Evolutionary conservation across 495 filamentous ascomycete genomes (phyloP), one percentile per base, ranked within the genome.

Genomic region (Aspergillus kassunensis): DNA sequence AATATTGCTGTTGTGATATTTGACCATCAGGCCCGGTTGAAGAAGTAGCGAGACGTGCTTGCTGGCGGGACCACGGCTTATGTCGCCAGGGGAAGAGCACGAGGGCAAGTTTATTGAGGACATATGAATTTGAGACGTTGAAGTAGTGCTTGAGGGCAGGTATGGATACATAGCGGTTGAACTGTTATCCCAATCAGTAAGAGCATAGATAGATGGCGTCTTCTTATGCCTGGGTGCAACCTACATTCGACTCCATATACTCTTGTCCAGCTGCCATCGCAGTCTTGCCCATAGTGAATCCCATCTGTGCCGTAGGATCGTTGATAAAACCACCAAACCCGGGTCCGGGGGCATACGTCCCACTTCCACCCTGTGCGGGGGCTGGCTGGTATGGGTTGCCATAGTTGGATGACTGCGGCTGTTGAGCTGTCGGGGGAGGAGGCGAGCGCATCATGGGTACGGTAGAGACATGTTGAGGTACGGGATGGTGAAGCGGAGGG

Each of bases 391-490:
- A 88, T 8, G 87, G 86, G 61, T 88, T 92, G 46, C 88, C 89
- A 78, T 95, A 76, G 36, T 71, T 66, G 42, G 82, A 76, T 55
- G 81, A 79, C 44, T 82, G 79, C 47, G 87, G 83, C 39, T 86
- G 83, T 67, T 90, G 90, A 29, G 88, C 79, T 48, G 76, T 74
- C 1, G 88, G 92, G 36, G 90, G 93, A 27, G 93, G 93, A 30
- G 93, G 93, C 47, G 93, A 97, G 74, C 95, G 87, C 70, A 99
- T 87, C 74, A 97, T 91, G n/a, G 93, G 93, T 42, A 99, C 95
- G 43, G 91, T 95, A 58, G 95, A 96, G 49, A 97, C 91, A 80
- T 97, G 95, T 64, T 97, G 95, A 39, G 95, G 95, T 39, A 97
- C 91, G 23, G 93, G 93, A 69, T 99, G 93, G 72, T 99, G 93